Base-by-base conservation (phyloP, 192 early-diverging fungal species). In the Chytriomyces confervae region DNA sequence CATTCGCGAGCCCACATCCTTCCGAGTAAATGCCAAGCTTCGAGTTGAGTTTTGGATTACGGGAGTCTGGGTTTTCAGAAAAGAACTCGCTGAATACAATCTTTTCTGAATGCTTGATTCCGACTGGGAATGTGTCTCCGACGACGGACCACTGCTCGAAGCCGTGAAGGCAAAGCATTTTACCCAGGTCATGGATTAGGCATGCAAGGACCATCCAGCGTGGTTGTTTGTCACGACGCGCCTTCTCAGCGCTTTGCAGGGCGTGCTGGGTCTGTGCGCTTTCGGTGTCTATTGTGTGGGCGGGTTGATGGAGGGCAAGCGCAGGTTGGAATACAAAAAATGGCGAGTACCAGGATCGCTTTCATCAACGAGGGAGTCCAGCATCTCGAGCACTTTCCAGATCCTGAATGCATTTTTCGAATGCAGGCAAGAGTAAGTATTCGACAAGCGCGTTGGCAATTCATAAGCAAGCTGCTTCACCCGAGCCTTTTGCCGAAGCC, bases 111-210 rank as follows among this genome's bases (percentile, higher is more conserved):
- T 75, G 87, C 18, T 18, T 27, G 71, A 86, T 87, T 10, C 88
- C 88, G 6, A 89, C 87, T 23, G 87, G 87, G 70, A 85, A 89
- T 0, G 87, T 89, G 67, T 89, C 88, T 9, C 81, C 84, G 18
- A 85, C 86, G 53, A 87, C 85, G 46, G 82, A 75, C 87, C 86
- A 88, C 75, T 88, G 88, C 51, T 80, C 80, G 16, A 83, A 83
- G 10, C 83, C 87, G 20, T 74, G 61, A 45, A 85, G 80, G 49
- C 69, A 77, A 5, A 89, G 69, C 36, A 82, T 76, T 77, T 89
- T 89, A 11, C 88, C 88, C 16, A 85, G 69, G 64, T 89, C 88
- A 66, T 89, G 88, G 29, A 89, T 86, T 18, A 89, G 60, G 47
- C 83, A 75, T 13, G 77, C 81, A 13, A 89, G 70, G 48, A 83